Base-by-base conservation (phyloP, 345 rosid genomes). In the Raphanus raphanistrum region DNA sequence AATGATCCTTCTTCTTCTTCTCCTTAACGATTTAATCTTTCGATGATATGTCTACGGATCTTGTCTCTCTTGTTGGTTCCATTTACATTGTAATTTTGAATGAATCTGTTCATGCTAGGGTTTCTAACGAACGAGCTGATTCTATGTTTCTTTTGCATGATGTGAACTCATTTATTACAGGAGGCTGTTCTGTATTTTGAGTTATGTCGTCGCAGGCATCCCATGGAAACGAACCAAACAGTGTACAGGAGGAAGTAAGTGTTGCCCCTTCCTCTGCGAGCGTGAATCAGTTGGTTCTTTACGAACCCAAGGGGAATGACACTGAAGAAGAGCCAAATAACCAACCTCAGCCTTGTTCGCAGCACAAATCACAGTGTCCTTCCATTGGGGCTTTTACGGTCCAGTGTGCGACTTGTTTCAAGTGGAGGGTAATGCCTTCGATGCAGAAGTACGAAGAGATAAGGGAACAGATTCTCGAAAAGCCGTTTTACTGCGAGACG, bases 401-500 rank as follows among this genome's bases (percentile, higher is more conserved):
- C 31, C 97, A 94, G 64, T 94, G 97, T 82, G 97, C 93, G 7
- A 77, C 41, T 52, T 94, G 98, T 83, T 92, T 90, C 62, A 89
- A 94, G 75, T 94, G 98, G 98, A 88, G 98, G 79, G 87, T 94
- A 13, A 86, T 94, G 60, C 98, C 98, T 6, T 83, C 97, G 28
- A 89, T 92, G 74, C 82, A 90, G 79, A 92, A 89, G 73, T 94
- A 94, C 29, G 97, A 94, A 86, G 98, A 87, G 82, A 90, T 94
- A 81, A 90, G 97, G 12, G 98, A 94, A 83, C 87, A 78, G 16
- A 81, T 94, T 77, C 79, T 89, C 13, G 88, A 92, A 74, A 73
- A 82, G 68, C 98, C 97, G 6, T 94, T 94, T 73, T 77, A 78
- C 38, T 94, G 98, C 9, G 79, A 79, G 79, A 82, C 84, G 26